Percentiles rank a stretch among this genome's conserved stretches.
phyloP scores from a whole-genome alignment of 192 early-diverging fungal genomes.

The Coemansia sp. region DNA sequence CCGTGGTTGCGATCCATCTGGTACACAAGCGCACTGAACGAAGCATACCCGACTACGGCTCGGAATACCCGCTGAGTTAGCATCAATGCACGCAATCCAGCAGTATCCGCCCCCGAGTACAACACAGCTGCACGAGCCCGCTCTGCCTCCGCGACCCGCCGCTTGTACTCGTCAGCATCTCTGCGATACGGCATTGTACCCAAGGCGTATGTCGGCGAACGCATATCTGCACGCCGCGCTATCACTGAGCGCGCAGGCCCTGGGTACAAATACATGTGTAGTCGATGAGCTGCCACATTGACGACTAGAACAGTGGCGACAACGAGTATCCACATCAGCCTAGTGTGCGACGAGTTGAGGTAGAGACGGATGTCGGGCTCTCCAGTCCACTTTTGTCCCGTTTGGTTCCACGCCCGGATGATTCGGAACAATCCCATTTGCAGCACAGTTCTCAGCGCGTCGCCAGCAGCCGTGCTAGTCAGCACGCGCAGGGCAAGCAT shows the following conservation, averaged over 20 bases:
- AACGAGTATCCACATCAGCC: constrained; percentile 38
- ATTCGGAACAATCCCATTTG: constrained; percentile 50
- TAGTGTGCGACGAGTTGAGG: constrained; percentile 21
- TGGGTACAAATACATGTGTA: constrained; percentile 19
- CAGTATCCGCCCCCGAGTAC: constrained; percentile 8
- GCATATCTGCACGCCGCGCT: not conserved
- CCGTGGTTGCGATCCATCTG: constrained; percentile 43
- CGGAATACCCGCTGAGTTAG: constrained; percentile 22
- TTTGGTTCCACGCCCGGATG: constrained; percentile 52
- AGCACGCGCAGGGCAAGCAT: constrained; percentile 51
- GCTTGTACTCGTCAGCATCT: not conserved
- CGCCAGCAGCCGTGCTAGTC: constrained; percentile 10
- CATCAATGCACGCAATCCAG: not conserved
- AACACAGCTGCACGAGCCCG: not conserved
- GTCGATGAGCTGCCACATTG: constrained; percentile 15
- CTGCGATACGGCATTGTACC: constrained; percentile 5
- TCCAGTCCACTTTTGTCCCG: constrained; percentile 49
- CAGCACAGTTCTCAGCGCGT: constrained; percentile 7
- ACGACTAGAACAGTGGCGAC: constrained; percentile 6
- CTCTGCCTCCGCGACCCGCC: not conserved
- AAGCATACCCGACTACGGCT: constrained; percentile 17
- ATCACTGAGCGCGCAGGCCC: not conserved
- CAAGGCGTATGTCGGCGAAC: not conserved
- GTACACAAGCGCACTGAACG: constrained; percentile 33
- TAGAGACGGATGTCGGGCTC: constrained; percentile 41